Conservation (phyloP, 2,329 filamentous ascomycete genomes). For the Teratosphaeriaceae sp. region DNA sequence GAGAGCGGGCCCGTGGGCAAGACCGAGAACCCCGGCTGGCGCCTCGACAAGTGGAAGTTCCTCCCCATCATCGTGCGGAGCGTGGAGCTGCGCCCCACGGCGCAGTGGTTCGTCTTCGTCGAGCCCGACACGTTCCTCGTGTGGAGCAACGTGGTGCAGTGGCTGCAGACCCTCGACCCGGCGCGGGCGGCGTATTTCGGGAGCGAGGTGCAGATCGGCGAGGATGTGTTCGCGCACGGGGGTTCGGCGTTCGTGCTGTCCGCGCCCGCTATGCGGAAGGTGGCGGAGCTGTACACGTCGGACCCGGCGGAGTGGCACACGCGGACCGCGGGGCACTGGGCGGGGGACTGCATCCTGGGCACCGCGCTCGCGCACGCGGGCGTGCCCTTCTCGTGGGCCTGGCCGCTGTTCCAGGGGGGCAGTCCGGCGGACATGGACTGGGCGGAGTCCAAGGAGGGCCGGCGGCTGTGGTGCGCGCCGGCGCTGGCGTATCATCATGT, state of each 20-base stretch:
- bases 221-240: constrained; percentile 35
- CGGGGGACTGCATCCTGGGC: constrained; percentile 48
- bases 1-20: constrained; percentile 19
- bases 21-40: constrained; percentile 27
- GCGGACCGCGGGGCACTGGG: constrained; percentile 43
- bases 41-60: constrained; percentile 48
- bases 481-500: constrained; percentile 33
- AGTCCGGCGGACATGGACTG: constrained; percentile 34
- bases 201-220: constrained; percentile 44
- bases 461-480: constrained; percentile 37
- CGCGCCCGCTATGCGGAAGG: constrained; percentile 30
- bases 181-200: constrained; percentile 47
- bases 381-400: constrained; percentile 36
- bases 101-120: constrained; percentile 54
- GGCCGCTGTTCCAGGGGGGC: constrained; percentile 39
- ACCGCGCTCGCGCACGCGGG: constrained; percentile 40
- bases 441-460: constrained; percentile 17
- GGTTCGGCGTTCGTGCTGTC: constrained; percentile 39
- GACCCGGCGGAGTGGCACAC: constrained; percentile 37
- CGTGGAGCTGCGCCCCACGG: constrained; percentile 34
- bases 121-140: constrained; percentile 54
- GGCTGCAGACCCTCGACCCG: constrained; percentile 46
- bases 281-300: constrained; percentile 31
- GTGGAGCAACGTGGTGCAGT: constrained; percentile 47
- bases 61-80: constrained; percentile 41